Conservation (phyloP, 2,329 filamentous ascomycete genomes). For the Calonectria fujianensis region DNA sequence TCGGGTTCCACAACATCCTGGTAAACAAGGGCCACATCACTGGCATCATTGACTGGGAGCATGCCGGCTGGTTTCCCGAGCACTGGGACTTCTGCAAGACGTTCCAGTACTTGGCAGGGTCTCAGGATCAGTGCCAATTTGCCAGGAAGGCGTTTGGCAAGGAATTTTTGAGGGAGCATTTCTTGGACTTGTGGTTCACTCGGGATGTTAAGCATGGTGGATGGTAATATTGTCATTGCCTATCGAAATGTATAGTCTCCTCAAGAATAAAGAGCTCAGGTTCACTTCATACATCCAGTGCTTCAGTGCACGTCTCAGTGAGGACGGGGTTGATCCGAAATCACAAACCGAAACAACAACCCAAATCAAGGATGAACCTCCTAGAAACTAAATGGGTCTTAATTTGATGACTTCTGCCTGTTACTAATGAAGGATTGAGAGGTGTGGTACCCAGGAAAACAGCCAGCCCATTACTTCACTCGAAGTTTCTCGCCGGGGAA, state of each 20-base stretch:
- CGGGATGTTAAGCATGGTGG: background rate
- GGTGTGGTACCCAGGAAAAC: too few relatives aligned
- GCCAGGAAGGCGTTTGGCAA: background rate
- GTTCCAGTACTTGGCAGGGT: background rate
- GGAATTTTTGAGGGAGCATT: background rate
- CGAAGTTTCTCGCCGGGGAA: too few relatives aligned
- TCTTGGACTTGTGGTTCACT: background rate
- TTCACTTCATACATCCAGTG: background rate
- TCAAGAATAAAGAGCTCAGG: conserved; percentile 3
- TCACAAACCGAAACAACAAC: too few relatives aligned
- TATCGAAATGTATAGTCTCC: conserved; percentile 1
- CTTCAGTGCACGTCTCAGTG: background rate
- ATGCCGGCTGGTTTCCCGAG: background rate
- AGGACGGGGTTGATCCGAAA: too few relatives aligned
- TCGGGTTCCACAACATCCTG: background rate
- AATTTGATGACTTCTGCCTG: too few relatives aligned
- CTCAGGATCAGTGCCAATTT: background rate
- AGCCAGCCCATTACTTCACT: too few relatives aligned
- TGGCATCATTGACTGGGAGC: background rate
- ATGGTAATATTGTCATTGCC: background rate
- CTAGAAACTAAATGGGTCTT: too few relatives aligned
- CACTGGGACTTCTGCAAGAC: conserved; percentile 5
- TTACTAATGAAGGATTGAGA: too few relatives aligned
- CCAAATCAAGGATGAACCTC: too few relatives aligned
- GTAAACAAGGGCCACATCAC: background rate